phyloP scores from a whole-genome alignment of 495 filamentous ascomycete genomes.

The Chlorociboria aeruginascens region DNA sequence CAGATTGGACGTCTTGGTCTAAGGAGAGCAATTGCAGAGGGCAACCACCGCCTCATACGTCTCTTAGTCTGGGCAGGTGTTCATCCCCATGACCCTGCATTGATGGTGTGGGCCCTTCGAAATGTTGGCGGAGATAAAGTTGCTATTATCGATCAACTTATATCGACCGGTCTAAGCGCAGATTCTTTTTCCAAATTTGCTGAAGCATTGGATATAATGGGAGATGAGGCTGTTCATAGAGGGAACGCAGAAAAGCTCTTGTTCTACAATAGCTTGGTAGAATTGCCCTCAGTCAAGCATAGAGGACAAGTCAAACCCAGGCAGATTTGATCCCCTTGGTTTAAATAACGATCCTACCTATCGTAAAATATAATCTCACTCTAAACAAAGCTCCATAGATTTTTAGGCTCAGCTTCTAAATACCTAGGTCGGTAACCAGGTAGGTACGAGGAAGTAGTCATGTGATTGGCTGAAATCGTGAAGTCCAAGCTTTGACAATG shows the following conservation, averaged over 20 bases:
- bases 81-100: conserved; percentile 1
- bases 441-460: background rate
- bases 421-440: too few relatives aligned
- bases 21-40: conserved; percentile 5
- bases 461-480: conserved; percentile 4
- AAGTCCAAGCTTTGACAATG: conserved; percentile 6
- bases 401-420: too few relatives aligned
- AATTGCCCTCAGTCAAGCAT: background rate
- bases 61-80: conserved; percentile 10
- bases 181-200: background rate
- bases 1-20: conserved; percentile 13
- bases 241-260: conserved; percentile 4
- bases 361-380: too few relatives aligned
- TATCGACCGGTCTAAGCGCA: background rate
- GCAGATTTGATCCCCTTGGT: too few relatives aligned
- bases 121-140: conserved; percentile 12
- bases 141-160: background rate
- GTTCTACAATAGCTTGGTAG: background rate
- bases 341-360: too few relatives aligned
- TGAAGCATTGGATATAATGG: background rate
- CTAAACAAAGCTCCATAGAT: too few relatives aligned
- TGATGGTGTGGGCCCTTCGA: conserved; percentile 8
- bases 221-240: conserved; percentile 3
- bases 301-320: too few relatives aligned
- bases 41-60: conserved; percentile 8